Percentiles rank a stretch among this genome's conserved stretches.
Evolutionary conservation across 208 protist genomes (phyloP).

Genomic region (Trypanosoma conorhini): DNA sequence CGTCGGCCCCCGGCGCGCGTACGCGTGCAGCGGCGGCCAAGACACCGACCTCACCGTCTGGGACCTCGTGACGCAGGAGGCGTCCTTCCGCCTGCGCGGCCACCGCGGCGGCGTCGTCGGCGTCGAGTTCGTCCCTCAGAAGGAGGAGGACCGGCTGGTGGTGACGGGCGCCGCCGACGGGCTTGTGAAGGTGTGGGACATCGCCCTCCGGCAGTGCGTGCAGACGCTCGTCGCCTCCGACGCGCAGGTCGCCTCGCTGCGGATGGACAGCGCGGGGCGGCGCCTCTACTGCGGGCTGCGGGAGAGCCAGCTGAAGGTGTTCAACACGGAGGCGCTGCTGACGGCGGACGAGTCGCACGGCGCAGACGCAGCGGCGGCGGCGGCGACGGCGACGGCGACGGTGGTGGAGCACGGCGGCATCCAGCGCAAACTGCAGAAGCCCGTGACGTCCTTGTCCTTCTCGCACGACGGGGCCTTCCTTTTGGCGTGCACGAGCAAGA

Average conservation of each 20-base stretch:
- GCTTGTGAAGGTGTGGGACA: slow-evolving; percentile 89
- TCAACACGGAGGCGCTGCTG: slow-evolving; percentile 62
- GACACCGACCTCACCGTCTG: slow-evolving; percentile 99
- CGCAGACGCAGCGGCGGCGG: neutral
- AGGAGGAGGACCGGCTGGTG: slow-evolving; percentile 34
- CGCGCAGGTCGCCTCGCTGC: slow-evolving; percentile 74
- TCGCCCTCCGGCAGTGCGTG: slow-evolving; percentile 78
- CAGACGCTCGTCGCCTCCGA: slow-evolving; percentile 87
- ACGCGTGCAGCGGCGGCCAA: slow-evolving; percentile 88
- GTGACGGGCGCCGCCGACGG: slow-evolving; percentile 84
- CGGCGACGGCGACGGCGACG: slow-evolving; percentile 24
- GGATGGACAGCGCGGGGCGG: slow-evolving; percentile 53
- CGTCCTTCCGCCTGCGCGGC: slow-evolving; percentile 78
- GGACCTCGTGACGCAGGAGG: slow-evolving; percentile 92
- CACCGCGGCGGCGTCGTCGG: slow-evolving; percentile 84
- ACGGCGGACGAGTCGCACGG: slow-evolving; percentile 4
- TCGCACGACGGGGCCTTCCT: slow-evolving; percentile 71
- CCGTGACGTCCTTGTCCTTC: slow-evolving; percentile 69
- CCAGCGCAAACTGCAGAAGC: slow-evolving; percentile 79
- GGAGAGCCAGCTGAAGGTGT: slow-evolving; percentile 88
- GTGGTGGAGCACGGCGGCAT: slow-evolving; percentile 73
- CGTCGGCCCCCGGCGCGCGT: slow-evolving; percentile 44
- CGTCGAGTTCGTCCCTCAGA: slow-evolving; percentile 53
- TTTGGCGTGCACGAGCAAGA: slow-evolving; percentile 80
- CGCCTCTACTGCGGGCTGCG: slow-evolving; percentile 85